Evolutionary conservation across 768 basidiomycete genomes (phyloP).

Genomic region (Lepiota venenata): DNA sequence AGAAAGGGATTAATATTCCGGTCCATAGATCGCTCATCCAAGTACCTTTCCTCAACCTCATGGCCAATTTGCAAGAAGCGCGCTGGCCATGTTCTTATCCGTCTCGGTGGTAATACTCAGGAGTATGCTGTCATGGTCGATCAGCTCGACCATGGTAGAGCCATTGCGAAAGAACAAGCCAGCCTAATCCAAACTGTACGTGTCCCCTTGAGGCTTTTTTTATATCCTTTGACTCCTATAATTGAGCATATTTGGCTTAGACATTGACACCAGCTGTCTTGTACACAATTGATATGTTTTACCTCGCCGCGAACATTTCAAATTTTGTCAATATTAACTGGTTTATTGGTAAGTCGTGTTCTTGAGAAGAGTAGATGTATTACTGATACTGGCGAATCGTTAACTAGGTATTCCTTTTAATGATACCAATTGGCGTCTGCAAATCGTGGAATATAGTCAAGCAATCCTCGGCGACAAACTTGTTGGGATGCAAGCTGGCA

Average conservation of each 20-base stretch:
- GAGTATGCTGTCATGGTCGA: conserved; percentile 56
- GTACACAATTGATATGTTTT: conserved; percentile 64
- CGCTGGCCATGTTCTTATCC: conserved; percentile 56
- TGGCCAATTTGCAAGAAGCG: conserved; percentile 64
- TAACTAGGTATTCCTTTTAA: conserved; percentile 57
- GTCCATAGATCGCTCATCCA: conserved; percentile 41
- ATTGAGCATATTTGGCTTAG: conserved; percentile 14
- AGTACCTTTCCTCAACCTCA: conserved; percentile 71
- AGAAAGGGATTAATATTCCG: conserved; percentile 4
- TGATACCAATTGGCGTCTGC: conserved; percentile 51
- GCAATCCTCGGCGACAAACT: conserved; percentile 61
- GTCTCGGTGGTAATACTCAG: conserved; percentile 80
- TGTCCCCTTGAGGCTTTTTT: background rate
- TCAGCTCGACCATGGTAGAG: conserved; percentile 39
- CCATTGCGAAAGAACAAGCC: conserved; percentile 23
- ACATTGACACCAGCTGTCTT: conserved; percentile 67
- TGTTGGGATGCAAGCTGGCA: conserved; percentile 68
- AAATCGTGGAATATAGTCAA: conserved; percentile 56
- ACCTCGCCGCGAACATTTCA: conserved; percentile 60
- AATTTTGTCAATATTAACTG: conserved; percentile 57
- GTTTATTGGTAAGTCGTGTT: conserved; percentile 45
- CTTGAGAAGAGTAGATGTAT: no score
- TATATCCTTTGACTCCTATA: background rate
- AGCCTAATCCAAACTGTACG: conserved; percentile 20
- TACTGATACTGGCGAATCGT: background rate